Evolutionary conservation across 768 basidiomycete genomes (phyloP).

Genomic region (Suillus americanus): DNA sequence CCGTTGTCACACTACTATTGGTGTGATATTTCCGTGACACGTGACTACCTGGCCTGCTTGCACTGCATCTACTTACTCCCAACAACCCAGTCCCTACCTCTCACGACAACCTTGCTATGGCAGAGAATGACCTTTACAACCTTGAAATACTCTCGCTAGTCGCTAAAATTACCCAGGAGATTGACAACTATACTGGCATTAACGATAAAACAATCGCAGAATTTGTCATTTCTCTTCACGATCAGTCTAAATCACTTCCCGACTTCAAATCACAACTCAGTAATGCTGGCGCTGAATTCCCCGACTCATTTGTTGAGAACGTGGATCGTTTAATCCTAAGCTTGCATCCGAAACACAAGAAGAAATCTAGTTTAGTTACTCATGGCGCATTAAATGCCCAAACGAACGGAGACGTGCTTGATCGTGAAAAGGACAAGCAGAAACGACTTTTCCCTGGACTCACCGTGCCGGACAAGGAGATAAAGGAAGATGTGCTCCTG

Average conservation of each 20-base stretch:
- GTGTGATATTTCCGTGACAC: too few relatives aligned
- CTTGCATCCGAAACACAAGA: conserved; percentile 96
- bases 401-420: conserved; percentile 29
- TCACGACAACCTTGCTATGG: conserved; percentile 41
- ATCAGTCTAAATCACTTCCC: conserved; percentile 71
- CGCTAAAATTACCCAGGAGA: conserved; percentile 89
- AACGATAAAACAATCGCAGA: conserved; percentile 95
- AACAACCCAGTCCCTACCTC: too few relatives aligned
- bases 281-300: conserved; percentile 79
- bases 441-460: conserved; percentile 90
- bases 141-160: conserved; percentile 93
- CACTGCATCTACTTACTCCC: too few relatives aligned
- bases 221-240: conserved; percentile 90
- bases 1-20: too few relatives aligned
- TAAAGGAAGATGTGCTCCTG: conserved; percentile 78
- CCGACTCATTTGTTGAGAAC: conserved; percentile 88
- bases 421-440: conserved; percentile 68
- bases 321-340: conserved; percentile 93
- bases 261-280: conserved; percentile 82
- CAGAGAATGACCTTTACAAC: conserved; percentile 79
- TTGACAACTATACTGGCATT: conserved; percentile 81
- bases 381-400: conserved; percentile 38
- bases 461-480: conserved; percentile 70
- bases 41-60: too few relatives aligned
- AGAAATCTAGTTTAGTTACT: conserved; percentile 41